phyloP scores from a whole-genome alignment of 2,329 filamentous ascomycete genomes.

The Penicillium sp. region DNA sequence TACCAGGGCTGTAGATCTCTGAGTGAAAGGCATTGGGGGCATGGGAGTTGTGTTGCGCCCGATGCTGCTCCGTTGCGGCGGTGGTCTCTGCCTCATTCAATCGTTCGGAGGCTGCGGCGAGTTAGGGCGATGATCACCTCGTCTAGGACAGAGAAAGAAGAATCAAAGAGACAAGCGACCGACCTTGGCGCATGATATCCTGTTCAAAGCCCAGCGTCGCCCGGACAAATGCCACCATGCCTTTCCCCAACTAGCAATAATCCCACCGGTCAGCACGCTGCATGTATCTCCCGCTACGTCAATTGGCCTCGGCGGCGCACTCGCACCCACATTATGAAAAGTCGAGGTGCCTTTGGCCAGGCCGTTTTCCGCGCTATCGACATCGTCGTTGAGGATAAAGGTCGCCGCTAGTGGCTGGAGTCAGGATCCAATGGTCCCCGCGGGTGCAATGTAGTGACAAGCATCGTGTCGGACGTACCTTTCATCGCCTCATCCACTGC shows the following conservation, averaged over 20 bases:
- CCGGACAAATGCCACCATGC: conserved; percentile 78
- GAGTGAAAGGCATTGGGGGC: conserved; percentile 53
- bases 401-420: conserved; percentile 53
- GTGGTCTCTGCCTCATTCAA: conserved; percentile 72
- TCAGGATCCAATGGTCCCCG: conserved; percentile 4
- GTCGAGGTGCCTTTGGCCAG: conserved; percentile 71
- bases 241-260: conserved; percentile 63
- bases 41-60: conserved; percentile 63
- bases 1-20: conserved; percentile 74
- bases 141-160: too few species aligned
- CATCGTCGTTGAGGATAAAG: conserved; percentile 84
- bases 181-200: conserved; percentile 76
- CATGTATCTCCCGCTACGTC: conserved; percentile 4
- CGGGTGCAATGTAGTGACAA: neutral
- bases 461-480: conserved; percentile 34
- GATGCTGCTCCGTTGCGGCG: conserved; percentile 72
- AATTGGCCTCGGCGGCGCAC: too few species aligned
- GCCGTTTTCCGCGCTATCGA: conserved; percentile 74
- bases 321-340: conserved; percentile 72
- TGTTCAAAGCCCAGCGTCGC: conserved; percentile 90
- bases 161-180: conserved; percentile 10
- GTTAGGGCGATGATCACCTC: too few species aligned
- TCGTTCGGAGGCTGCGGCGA: conserved; percentile 59
- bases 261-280: neutral
- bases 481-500: conserved; percentile 44